Conservation (phyloP, 768 basidiomycete genomes). For the Bullera alba region DNA sequence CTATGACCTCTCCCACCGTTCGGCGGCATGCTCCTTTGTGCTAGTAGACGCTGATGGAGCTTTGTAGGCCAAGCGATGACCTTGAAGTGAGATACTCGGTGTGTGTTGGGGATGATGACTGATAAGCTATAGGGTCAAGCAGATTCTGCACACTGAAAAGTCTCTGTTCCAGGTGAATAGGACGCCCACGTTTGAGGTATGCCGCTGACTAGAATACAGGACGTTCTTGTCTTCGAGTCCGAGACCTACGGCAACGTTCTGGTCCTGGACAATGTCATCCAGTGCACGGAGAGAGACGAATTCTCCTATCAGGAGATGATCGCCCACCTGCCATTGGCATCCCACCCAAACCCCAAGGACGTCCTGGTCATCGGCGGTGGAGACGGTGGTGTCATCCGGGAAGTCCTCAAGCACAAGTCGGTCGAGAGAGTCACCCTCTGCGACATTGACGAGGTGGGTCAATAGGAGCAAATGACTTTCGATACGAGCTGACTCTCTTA, state of each 20-base stretch:
- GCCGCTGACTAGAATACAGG: constrained; percentile 43
- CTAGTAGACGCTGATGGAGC: neutral
- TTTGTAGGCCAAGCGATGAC: constrained; percentile 88
- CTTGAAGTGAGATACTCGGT: constrained; percentile 52
- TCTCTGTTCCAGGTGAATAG: constrained; percentile 65
- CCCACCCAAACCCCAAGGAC: constrained; percentile 90
- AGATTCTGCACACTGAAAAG: constrained; percentile 88
- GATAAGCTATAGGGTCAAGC: constrained; percentile 57
- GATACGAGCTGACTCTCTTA: constrained; percentile 35
- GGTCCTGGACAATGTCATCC: constrained; percentile 88
- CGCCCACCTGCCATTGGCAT: constrained; percentile 88
- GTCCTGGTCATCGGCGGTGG: constrained; percentile 98
- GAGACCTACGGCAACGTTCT: constrained; percentile 97
- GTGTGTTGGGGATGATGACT: constrained; percentile 1
- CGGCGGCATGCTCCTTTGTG: constrained; percentile 7
- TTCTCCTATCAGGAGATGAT: constrained; percentile 99
- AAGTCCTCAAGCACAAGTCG: constrained; percentile 85
- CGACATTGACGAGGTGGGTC: constrained; percentile 88
- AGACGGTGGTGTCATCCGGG: constrained; percentile 95
- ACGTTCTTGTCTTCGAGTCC: constrained; percentile 93
- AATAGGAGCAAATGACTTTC: neutral
- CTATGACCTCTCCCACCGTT: too few relatives aligned
- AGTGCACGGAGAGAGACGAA: constrained; percentile 96
- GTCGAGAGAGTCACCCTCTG: constrained; percentile 90
- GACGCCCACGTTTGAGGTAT: neutral